Conservation (phyloP, 2,329 filamentous ascomycete species). For the Penicillium verrucosum region DNA sequence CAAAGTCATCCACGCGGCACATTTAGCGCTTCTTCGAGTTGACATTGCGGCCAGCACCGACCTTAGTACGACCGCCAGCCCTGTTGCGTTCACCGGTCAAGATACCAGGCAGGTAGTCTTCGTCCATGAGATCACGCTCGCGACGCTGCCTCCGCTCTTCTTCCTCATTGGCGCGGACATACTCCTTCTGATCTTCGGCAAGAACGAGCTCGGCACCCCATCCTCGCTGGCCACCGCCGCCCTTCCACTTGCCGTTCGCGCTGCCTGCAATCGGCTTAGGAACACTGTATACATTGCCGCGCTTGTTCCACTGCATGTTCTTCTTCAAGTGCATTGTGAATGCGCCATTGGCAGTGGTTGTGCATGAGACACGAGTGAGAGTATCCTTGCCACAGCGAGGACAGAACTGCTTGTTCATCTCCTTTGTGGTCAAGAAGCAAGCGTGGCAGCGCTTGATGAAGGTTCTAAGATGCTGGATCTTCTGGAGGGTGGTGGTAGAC, state of each 20-base stretch:
- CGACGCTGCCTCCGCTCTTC: conserved; percentile 59
- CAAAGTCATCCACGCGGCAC: conserved; percentile 11
- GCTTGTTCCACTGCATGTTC: conserved; percentile 94
- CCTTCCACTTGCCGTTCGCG: conserved; percentile 68
- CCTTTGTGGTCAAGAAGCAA: conserved; percentile 79
- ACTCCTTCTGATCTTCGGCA: conserved; percentile 96
- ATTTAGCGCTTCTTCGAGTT: conserved; percentile 65
- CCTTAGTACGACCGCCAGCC: conserved; percentile 64
- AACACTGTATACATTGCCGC: conserved; percentile 87
- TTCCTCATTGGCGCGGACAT: conserved; percentile 60
- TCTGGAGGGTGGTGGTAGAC: conserved; percentile 67
- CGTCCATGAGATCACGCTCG: conserved; percentile 85
- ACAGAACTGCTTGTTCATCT: conserved; percentile 90
- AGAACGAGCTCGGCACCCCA: conserved; percentile 85
- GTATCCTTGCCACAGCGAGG: conserved; percentile 84
- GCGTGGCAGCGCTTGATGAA: conserved; percentile 92
- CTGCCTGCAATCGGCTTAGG: conserved; percentile 84
- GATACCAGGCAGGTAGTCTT: conserved; percentile 84
- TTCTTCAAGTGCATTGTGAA: conserved; percentile 86
- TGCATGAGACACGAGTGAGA: conserved; percentile 79
- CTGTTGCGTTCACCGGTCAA: conserved; percentile 73
- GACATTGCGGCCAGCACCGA: conserved; percentile 82
- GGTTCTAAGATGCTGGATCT: conserved; percentile 80
- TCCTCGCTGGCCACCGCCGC: conserved; percentile 73
- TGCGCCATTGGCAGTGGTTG: conserved; percentile 73